phyloP scores from a whole-genome alignment of 371 early-diverging fungal species.

The Rhizopus arrhizus region DNA sequence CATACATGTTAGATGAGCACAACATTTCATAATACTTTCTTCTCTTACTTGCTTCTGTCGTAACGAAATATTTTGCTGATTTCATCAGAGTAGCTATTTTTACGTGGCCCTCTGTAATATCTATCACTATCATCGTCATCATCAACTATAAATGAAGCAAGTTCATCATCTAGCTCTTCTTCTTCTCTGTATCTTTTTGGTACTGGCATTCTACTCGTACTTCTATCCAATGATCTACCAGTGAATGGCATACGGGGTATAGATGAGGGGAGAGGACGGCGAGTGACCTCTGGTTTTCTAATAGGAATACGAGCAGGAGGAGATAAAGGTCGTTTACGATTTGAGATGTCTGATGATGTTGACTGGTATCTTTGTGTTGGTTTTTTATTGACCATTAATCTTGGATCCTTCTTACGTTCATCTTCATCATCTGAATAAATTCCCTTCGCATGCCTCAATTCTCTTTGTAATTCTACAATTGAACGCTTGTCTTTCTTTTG shows the following conservation, averaged over 20 bases:
- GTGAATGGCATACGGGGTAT: conserved; percentile 42
- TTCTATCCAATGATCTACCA: conserved; percentile 25
- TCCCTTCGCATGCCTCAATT: conserved; percentile 42
- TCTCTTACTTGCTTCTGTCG: conserved; percentile 30
- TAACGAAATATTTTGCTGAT: conserved; percentile 56
- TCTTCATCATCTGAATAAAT: conserved; percentile 42
- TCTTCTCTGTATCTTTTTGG: conserved; percentile 23
- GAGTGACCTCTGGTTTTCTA: conserved; percentile 4
- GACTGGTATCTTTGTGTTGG: conserved; percentile 15
- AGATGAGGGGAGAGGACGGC: conserved; percentile 5
- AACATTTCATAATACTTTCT: background rate
- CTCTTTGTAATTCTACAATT: conserved; percentile 46
- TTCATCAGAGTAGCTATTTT: conserved; percentile 40
- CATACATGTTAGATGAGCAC: background rate
- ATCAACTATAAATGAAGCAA: conserved; percentile 47
- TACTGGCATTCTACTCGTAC: conserved; percentile 7
- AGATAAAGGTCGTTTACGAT: conserved; percentile 15
- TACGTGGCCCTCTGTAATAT: conserved; percentile 15
- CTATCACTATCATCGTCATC: conserved; percentile 35
- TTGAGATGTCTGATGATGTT: conserved; percentile 3
- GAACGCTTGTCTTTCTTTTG: conserved; percentile 41
- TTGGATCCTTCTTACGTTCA: conserved; percentile 11
- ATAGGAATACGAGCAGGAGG: conserved; percentile 10
- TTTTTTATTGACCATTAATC: conserved; percentile 18
- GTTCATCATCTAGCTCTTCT: conserved; percentile 43